Base-by-base conservation (phyloP, 352 stramenopile genomes). In the Pelagophyceae sp. region DNA sequence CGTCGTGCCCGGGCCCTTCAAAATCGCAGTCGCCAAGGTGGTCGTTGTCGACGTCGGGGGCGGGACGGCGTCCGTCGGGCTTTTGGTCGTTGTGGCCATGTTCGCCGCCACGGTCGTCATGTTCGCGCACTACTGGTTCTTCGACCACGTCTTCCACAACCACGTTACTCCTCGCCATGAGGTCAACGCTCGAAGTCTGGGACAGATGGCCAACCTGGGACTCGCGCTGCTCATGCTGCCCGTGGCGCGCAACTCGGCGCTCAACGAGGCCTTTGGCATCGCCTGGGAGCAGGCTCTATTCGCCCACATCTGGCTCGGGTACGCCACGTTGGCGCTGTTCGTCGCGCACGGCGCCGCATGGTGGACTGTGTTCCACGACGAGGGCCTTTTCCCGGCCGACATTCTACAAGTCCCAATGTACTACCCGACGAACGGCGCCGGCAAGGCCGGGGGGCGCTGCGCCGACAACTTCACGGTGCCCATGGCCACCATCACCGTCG, bases 381-480 rank as follows among this genome's bases (percentile, higher is more conserved):
- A 37, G 17, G 1, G 50, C 29, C 29, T 72, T 23, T 64, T 54
- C 32, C 72, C 54, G 5, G n/a, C 31, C 25, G 54, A 70, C 40
- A n/a, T 60, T 33, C 61, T 70, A 6, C 20, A 60, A 40, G 38
- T 54, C 2, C 37, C 38, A 2, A 72, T 37, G 35, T 60, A 77
- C 35, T 81, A 40, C 74, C 60, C 69, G n/a, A 38, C 32, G 75
- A 81, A 67, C 78, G 78, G 74, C 78, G 64, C 17, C 33, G 75
- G 38, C 60, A 75, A 31, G 38, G 51, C 58, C 25, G 51, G 33
- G 1, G 74, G 74, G 17, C 75, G 75, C 51, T 65, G 77, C 69
- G n/a, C 29, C 2, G 79, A 83, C 74, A 81, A 83, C 77, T 83
- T 45, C 38, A 83, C 79, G 51, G 77, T 83, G 23, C 77, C 72